Evolutionary conservation across 768 basidiomycete genomes (phyloP).

Genomic region (Termitomyces sp.): DNA sequence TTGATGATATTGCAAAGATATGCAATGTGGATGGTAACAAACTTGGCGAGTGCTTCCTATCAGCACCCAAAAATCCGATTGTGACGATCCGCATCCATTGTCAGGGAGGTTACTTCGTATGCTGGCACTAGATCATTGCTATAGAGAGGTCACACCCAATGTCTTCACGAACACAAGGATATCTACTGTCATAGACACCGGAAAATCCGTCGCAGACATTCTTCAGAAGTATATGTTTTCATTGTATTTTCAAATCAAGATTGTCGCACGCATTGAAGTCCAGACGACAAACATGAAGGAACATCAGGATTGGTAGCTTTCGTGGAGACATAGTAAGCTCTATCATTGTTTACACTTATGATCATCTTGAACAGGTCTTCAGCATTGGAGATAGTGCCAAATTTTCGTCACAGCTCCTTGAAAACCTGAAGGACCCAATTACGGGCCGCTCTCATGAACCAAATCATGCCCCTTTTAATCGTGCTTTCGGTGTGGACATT

Average conservation of each 20-base stretch:
- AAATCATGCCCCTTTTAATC: too few relatives aligned
- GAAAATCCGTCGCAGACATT: slow-evolving; percentile 23
- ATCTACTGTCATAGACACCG: slow-evolving; percentile 22
- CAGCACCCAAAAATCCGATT: not conserved
- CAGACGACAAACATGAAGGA: slow-evolving; percentile 23
- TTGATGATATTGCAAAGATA: slow-evolving; percentile 24
- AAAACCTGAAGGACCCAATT: slow-evolving; percentile 19
- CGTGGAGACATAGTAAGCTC: slow-evolving; percentile 17
- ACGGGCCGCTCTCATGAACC: too few relatives aligned
- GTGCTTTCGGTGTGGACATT: not conserved
- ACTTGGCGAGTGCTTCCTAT: slow-evolving; percentile 21
- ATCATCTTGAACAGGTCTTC: not conserved
- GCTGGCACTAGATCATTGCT: slow-evolving; percentile 28
- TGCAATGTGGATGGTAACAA: slow-evolving; percentile 25
- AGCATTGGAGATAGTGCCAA: too few relatives aligned
- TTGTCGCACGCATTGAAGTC: slow-evolving; percentile 10
- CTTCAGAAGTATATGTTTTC: slow-evolving; percentile 9
- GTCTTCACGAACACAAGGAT: slow-evolving; percentile 32
- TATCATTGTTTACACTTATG: too few relatives aligned
- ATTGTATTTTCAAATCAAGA: not conserved
- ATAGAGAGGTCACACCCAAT: slow-evolving; percentile 30
- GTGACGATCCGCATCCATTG: slow-evolving; percentile 12
- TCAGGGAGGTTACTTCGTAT: slow-evolving; percentile 21
- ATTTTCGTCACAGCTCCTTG: slow-evolving; percentile 20
- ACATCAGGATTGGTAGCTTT: slow-evolving; percentile 25